Percentiles rank a stretch among this genome's conserved stretches.
Conservation (phyloP, 1,284 basidiomycete species). For the Ustilago sp. region DNA sequence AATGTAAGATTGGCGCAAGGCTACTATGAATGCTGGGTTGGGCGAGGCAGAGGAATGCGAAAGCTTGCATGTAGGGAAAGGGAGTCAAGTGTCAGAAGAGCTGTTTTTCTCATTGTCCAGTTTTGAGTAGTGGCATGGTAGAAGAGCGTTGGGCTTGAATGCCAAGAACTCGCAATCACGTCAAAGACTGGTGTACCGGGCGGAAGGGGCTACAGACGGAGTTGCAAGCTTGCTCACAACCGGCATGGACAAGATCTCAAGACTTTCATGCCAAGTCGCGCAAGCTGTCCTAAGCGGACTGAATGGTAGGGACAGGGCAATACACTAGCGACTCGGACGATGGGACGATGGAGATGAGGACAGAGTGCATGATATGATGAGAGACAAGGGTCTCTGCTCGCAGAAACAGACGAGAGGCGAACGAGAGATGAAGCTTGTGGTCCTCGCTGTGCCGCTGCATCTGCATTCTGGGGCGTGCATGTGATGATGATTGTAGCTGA, state of each 20-base stretch:
- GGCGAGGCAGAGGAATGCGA: neutral
- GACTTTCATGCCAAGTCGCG: neutral
- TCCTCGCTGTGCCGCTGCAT: neutral
- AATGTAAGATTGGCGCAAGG: no score
- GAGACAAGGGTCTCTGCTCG: slow-evolving; percentile 22
- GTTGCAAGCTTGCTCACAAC: neutral
- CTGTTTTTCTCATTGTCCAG: neutral
- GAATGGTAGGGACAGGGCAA: no score
- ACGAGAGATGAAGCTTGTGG: neutral
- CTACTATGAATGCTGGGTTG: no score
- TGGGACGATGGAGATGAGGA: neutral
- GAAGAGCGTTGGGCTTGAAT: neutral
- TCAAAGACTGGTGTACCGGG: neutral
- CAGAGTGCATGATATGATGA: neutral
- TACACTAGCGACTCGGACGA: no score
- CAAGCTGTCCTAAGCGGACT: neutral
- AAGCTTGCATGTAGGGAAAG: neutral
- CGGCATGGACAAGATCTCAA: no score
- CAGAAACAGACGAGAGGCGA: neutral
- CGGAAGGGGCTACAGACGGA: neutral
- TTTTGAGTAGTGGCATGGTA: no score
- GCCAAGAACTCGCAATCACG: neutral
- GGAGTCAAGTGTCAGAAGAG: neutral
- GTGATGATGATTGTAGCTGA: slow-evolving; percentile 7
- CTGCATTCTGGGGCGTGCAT: neutral